Percentiles rank a stretch among this genome's conserved stretches.
Evolutionary conservation across 306 rosid species (phyloP).

Genomic region (Quercus robur): DNA sequence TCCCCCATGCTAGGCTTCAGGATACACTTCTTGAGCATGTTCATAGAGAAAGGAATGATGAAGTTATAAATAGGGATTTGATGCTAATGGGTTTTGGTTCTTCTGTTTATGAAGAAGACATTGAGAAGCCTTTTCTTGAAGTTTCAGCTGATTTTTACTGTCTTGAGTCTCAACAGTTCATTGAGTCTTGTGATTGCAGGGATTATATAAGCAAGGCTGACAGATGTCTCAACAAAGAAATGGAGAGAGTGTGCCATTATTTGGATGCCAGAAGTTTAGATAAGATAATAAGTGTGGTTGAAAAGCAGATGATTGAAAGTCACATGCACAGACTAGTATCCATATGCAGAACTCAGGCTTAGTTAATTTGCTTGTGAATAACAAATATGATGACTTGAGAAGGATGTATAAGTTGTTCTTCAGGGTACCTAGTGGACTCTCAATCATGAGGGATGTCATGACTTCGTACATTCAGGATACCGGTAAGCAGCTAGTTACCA

Average conservation of each 20-base stretch:
- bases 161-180: constrained; percentile 46
- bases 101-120: too few relatives aligned
- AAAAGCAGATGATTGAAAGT: constrained; percentile 48
- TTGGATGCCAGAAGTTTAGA: constrained; percentile 43
- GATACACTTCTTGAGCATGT: too few relatives aligned
- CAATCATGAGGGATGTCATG: constrained; percentile 42
- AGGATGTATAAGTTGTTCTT: constrained; percentile 46
- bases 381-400: constrained; percentile 50
- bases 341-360: constrained; percentile 54
- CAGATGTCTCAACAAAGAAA: constrained; percentile 44
- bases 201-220: constrained; percentile 45
- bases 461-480: constrained; percentile 40
- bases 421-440: constrained; percentile 42
- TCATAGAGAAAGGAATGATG: too few relatives aligned
- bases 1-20: too few relatives aligned
- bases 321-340: constrained; percentile 40
- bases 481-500: constrained; percentile 44
- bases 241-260: constrained; percentile 50
- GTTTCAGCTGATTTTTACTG: constrained; percentile 18
- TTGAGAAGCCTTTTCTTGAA: too few relatives aligned
- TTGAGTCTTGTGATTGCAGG: constrained; percentile 53
- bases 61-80: too few relatives aligned
- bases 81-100: too few relatives aligned
- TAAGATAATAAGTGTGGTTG: constrained; percentile 42
- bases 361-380: constrained; percentile 44